Evolutionary conservation across 2,329 filamentous ascomycete genomes (phyloP).

Genomic region (Pestalotiopsis sp.): DNA sequence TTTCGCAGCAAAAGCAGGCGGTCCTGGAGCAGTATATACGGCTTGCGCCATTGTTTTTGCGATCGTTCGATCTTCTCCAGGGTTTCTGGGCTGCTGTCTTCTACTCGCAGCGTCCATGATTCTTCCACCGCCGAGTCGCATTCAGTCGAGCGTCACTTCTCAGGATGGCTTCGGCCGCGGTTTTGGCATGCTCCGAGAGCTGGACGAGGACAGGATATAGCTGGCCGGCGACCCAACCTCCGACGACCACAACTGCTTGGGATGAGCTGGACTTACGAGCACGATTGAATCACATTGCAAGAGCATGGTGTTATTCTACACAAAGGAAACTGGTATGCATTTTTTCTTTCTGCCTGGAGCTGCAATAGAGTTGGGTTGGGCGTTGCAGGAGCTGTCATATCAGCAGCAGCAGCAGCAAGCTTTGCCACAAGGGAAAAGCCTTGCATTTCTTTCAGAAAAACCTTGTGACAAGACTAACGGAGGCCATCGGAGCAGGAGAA

Average conservation of each 20-base stretch:
- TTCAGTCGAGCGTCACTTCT: conserved; percentile 47
- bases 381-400: background rate
- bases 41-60: background rate
- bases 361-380: background rate
- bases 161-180: conserved; percentile 58
- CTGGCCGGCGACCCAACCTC: conserved; percentile 36
- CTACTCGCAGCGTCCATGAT: conserved; percentile 53
- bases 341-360: background rate
- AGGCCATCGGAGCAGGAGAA: conserved; percentile 21
- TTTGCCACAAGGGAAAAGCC: background rate
- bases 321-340: conserved; percentile 34
- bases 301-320: conserved; percentile 39
- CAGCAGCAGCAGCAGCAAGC: background rate
- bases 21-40: background rate
- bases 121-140: conserved; percentile 46
- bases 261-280: conserved; percentile 38
- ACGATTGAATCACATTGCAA: conserved; percentile 42
- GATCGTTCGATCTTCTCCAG: background rate
- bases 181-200: conserved; percentile 46
- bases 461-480: conserved; percentile 14
- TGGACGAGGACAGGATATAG: conserved; percentile 45
- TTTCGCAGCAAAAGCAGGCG: background rate
- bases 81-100: conserved; percentile 16
- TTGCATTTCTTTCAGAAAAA: conserved; percentile 16
- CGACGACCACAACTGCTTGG: conserved; percentile 36